Conservation (phyloP, 2,329 filamentous ascomycete species). For the Alternaria viburni region DNA sequence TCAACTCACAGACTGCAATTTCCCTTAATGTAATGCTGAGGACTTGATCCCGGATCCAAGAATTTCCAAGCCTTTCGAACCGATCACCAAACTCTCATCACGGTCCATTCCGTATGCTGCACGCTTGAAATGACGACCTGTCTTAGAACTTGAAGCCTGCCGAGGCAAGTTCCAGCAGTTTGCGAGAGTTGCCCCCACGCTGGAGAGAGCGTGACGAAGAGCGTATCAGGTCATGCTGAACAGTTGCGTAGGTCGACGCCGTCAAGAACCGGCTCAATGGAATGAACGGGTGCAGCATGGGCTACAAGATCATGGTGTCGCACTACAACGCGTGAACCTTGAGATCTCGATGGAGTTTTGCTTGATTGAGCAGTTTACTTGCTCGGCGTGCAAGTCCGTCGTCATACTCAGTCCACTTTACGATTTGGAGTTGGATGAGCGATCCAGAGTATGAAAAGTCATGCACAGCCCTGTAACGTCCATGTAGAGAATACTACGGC, state of each 20-base stretch:
- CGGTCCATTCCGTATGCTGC: background rate
- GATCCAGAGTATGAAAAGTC: background rate
- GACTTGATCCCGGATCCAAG: background rate
- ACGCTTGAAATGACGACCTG: background rate
- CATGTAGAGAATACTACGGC: background rate
- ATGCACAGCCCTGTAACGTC: background rate
- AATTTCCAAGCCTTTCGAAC: background rate
- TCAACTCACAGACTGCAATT: background rate
- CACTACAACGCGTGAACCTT: background rate
- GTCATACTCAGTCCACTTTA: slow-evolving; percentile 1
- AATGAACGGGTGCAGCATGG: background rate
- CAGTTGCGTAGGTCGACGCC: background rate
- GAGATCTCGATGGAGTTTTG: background rate
- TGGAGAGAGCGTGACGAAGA: background rate
- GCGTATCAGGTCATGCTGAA: background rate
- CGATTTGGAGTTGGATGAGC: background rate
- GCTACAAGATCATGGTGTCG: background rate
- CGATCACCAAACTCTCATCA: background rate
- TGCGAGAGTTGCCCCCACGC: background rate
- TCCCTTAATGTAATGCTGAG: background rate
- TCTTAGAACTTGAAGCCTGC: background rate
- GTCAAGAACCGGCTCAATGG: background rate
- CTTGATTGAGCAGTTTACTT: background rate
- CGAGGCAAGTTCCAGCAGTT: background rate
- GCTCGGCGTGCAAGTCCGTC: background rate